Evolutionary conservation across 1,139 yeast genomes (phyloP), one percentile per base, ranked within the genome.

Genomic region (Candida albicans): DNA sequence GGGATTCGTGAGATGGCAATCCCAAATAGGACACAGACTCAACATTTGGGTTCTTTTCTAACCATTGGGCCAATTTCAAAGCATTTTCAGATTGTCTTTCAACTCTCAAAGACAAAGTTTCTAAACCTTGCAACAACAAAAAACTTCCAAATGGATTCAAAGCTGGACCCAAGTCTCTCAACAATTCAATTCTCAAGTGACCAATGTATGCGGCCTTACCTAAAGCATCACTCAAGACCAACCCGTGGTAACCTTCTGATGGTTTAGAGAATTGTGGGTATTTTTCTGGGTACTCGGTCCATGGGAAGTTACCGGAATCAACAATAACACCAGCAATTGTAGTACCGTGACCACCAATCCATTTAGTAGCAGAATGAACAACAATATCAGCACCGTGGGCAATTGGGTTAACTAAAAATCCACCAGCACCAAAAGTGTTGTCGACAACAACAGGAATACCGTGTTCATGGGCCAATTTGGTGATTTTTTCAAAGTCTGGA

Each of bases 291-390:
- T 87, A 79, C 52, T 88, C 79, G 49, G 78, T 73, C 93, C 96
- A 93, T 57, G 93, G 95, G 77, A 93, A 93, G 49, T 85, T 88
- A 56, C 97, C 97, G 35, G 90, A 80, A 65, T 87, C 97, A 43
- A 93, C 77, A 52, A 93, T 77, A 43, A 84, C 88, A 72, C 99
- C 99, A 42, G 88, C 97, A 65, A 93, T 84, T 42, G 97, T 87
- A 48, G 90, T 90, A 61, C 98, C 98, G 64, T 91, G 98, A 49
- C 97, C 99, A 53, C 96, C 96, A 55, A 93, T 90, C 96, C 97
- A 93, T 68, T 93, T 93, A 45, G 98, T 93, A 44, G 97, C 96
- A 45, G 97, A 90, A 68, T 91, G 96, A 35, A 77, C 81, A 31
- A 79, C 78, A 50, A 89, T 85, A 62, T 89, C 96, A 35, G 89